A percentile compares a stretch with the other conserved stretches of the same genome.
Evolutionary conservation across 306 rosid species (phyloP).

Genomic region (Castanea crenata): DNA sequence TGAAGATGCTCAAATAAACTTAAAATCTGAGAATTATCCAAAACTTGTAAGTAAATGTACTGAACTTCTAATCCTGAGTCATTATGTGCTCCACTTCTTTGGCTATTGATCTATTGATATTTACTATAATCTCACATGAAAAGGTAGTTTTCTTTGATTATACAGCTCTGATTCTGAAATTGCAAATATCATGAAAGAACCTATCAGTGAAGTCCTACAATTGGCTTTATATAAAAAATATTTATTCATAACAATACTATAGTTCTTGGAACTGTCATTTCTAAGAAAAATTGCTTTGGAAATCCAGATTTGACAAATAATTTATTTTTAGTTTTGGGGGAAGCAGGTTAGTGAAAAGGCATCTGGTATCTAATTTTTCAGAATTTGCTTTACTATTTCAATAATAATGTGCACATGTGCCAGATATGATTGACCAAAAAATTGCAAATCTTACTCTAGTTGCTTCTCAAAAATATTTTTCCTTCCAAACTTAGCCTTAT

Average conservation of each 20-base stretch:
- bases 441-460: neutral
- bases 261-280: constrained; percentile 1
- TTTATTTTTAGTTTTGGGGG: neutral
- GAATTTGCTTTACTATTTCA: neutral
- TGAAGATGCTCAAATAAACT: constrained; percentile 34
- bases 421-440: neutral
- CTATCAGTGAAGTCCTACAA: neutral
- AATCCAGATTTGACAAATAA: neutral
- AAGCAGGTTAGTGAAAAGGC: neutral
- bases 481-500: neutral
- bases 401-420: neutral
- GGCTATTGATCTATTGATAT: neutral
- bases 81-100: neutral
- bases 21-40: constrained; percentile 39
- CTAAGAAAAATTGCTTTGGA: neutral
- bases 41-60: constrained; percentile 52
- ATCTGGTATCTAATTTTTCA: neutral
- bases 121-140: neutral
- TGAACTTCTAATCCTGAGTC: constrained; percentile 6
- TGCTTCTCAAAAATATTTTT: constrained; percentile 9
- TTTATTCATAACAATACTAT: neutral
- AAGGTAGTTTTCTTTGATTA: neutral
- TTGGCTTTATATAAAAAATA: neutral
- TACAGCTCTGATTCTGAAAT: neutral
- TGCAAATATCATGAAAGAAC: neutral